Percentiles rank a stretch among this genome's conserved stretches.
Conservation (phyloP, 176 grass and related monocot genomes). For the Alopecurus myosuroides region DNA sequence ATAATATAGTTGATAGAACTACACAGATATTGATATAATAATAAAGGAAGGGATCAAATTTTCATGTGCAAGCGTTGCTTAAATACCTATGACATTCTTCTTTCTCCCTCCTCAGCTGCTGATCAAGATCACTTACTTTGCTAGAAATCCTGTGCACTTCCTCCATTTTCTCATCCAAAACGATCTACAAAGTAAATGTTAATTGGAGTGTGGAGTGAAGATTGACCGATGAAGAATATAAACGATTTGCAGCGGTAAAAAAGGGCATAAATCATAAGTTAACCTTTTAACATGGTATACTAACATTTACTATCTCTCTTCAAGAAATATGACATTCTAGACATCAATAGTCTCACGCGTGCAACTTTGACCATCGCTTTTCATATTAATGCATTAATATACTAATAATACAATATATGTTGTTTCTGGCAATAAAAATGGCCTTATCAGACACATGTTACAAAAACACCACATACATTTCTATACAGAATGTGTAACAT, state of each 20-base stretch:
- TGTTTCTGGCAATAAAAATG: not conserved
- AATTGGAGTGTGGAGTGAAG: slow-evolving; percentile 1
- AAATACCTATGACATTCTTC: slow-evolving; percentile 80
- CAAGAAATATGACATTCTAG: not conserved
- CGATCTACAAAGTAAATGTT: slow-evolving; percentile 35
- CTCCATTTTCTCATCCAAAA: slow-evolving; percentile 70
- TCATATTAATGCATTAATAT: not conserved
- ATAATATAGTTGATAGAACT: not conserved
- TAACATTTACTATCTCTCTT: not conserved
- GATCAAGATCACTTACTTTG: slow-evolving; percentile 71
- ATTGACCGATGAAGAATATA: not conserved
- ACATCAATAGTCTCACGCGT: not conserved
- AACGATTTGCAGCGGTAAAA: not conserved
- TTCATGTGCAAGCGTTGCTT: not conserved
- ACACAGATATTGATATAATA: slow-evolving; percentile 1
- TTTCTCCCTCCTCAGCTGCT: slow-evolving; percentile 60
- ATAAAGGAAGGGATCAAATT: not conserved
- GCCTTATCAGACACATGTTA: not conserved
- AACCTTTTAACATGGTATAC: not conserved
- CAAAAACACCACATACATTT: not conserved
- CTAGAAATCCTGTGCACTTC: slow-evolving; percentile 66
- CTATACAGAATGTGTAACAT: not conserved
- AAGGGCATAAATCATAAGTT: not conserved
- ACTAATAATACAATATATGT: not conserved
- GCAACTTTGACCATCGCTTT: not conserved